These are phyloP conservation scores for Diospyros lotus DNA, from an alignment of 148 eudicot genomes.

Conservation along the genomic window DNA sequence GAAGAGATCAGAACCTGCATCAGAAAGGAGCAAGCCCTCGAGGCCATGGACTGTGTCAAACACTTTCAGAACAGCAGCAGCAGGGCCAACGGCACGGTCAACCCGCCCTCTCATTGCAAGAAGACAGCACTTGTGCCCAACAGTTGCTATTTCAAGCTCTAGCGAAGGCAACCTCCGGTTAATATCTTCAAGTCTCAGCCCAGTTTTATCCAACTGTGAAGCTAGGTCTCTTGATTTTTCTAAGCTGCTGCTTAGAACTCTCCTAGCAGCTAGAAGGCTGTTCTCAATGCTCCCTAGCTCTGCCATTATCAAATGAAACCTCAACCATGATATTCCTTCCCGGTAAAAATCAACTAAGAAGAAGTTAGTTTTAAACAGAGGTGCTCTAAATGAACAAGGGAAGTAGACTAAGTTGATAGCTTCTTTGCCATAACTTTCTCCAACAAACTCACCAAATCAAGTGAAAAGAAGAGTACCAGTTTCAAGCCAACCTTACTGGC, in stretches of 20 bases:
- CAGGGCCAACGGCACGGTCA: conserved; percentile 55
- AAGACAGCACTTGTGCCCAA: conserved; percentile 32
- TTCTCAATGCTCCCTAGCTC: conserved; percentile 20
- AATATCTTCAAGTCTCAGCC: conserved; percentile 25
- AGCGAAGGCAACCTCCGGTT: conserved; percentile 29
- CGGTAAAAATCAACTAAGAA: not conserved
- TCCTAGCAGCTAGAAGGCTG: conserved; percentile 43
- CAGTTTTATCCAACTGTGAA: conserved; percentile 27
- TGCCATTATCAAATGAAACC: conserved; percentile 18
- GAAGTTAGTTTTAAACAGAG: not conserved
- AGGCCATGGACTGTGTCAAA: conserved; percentile 46
- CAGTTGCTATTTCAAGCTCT: conserved; percentile 25
- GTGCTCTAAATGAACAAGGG: conserved; percentile 7
- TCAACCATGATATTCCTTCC: conserved; percentile 1
- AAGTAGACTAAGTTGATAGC: not conserved
- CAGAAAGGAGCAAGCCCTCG: conserved; percentile 25
- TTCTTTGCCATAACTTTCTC: conserved; percentile 28
- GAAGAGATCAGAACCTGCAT: conserved; percentile 27
- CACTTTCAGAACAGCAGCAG: conserved; percentile 47
- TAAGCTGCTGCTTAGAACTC: conserved; percentile 40
- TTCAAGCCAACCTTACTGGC: conserved; percentile 60
- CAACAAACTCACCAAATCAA: conserved; percentile 50
- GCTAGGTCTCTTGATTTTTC: conserved; percentile 46
- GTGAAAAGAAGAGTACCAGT: conserved; percentile 22
- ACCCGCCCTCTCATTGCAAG: conserved; percentile 36